These are phyloP conservation scores for Phytophthora pisi DNA, from an alignment of 352 stramenopile genomes.

Conservation along the genomic window DNA sequence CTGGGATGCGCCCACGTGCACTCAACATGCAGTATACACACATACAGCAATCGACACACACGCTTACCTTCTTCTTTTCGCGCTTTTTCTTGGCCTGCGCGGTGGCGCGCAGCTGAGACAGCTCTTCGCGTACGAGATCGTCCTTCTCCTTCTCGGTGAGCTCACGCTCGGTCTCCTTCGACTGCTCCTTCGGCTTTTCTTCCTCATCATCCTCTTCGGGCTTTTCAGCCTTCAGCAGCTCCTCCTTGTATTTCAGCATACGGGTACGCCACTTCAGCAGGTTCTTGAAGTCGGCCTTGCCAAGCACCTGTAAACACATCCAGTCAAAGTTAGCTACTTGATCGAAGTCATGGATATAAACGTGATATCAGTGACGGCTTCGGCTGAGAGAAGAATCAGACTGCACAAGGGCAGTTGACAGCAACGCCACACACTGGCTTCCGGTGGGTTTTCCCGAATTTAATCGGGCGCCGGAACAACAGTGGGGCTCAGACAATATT, in stretches of 20 bases:
- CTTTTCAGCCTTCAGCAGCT: conserved; percentile 71
- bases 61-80: conserved; percentile 89
- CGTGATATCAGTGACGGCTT: background rate
- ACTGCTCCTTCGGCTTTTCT: conserved; percentile 42
- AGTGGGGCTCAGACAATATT: conserved; percentile 82
- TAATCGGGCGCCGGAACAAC: conserved; percentile 91
- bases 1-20: conserved; percentile 78
- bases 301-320: conserved; percentile 85
- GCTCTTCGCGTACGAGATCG: conserved; percentile 79
- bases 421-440: conserved; percentile 81
- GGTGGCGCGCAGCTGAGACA: conserved; percentile 78
- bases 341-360: too few species aligned
- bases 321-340: background rate
- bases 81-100: conserved; percentile 88
- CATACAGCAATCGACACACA: conserved; percentile 25
- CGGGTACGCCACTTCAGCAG: conserved; percentile 97
- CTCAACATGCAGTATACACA: conserved; percentile 30
- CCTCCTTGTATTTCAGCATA: conserved; percentile 90
- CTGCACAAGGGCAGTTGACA: conserved; percentile 69
- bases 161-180: conserved; percentile 52
- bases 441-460: conserved; percentile 90
- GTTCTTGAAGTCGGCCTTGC: conserved; percentile 97
- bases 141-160: conserved; percentile 87
- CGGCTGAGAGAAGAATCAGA: conserved; percentile 65
- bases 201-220: conserved; percentile 41